Base-by-base conservation (phyloP, 2,329 filamentous ascomycete species). In the Amauroascus niger region DNA sequence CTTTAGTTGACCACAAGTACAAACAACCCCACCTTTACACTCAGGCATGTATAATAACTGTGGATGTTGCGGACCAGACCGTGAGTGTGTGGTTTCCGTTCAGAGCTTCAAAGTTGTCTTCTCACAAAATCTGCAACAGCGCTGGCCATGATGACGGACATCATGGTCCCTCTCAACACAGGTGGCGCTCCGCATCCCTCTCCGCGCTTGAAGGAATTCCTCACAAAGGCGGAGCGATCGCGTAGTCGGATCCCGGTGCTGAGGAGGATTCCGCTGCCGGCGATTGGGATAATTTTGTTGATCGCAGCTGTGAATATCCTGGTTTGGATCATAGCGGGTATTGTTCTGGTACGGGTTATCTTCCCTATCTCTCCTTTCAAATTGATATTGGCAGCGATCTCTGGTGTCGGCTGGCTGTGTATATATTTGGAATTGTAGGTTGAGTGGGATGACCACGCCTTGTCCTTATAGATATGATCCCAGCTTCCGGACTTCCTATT, bases 311-410 rank as follows among this genome's bases (percentile, higher is more conserved):
- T 81, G 49, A 83, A 84, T 64, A 61, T 77, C 2, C 50, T 79
- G 1, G 77, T 80, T 7, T 84, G 81, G 81, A 71, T 76, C 47
- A 76, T 74, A 20, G 76, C 77, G 8, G 80, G 74, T 8, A 74
- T 82, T 57, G 75, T 83, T 2, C 62, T 82, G 60, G 78, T 79
- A 70, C 46, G 71, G 62, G 11, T n/a, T 44, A 48, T 7, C 32
- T 11, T 30, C 40, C 26, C 44, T 33, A 14, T 39, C 13, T 16
- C 47, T 20, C 13, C 3, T 18, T 44, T 28, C 13, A 11, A 6
- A 14, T 14, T 28, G 20, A 11, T 6, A 2, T 20, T 45, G 43
- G 24, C 11, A 45, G 14, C 20, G 20, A 16, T n/a, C 16, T 43
- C 20, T 43, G 28, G 16, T 22, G 16, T 37, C 24, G 1, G 11